A percentile compares a stretch with the other conserved stretches of the same genome.
Evolutionary conservation across 2,329 filamentous ascomycete species (phyloP).

Genomic region (Mycosphaerella sp.): DNA sequence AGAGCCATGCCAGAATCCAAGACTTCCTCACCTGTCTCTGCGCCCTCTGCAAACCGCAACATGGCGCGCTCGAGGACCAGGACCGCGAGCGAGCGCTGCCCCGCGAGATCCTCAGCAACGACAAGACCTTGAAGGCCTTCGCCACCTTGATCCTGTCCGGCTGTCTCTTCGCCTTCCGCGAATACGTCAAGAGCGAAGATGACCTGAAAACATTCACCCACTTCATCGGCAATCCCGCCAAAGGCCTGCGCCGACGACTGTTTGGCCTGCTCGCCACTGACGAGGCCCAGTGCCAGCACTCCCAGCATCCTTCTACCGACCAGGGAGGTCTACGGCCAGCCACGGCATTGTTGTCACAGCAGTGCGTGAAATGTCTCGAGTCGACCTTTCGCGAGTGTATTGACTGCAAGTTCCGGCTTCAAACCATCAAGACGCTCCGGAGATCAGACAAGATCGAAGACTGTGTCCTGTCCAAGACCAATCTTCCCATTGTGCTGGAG

Average conservation of each 20-base stretch:
- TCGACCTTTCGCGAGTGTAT: not conserved
- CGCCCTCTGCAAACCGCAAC: not conserved
- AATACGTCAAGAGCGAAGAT: not conserved
- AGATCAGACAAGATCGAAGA: not conserved
- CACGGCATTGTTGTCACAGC: not conserved
- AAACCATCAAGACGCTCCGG: not conserved
- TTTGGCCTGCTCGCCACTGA: too few species aligned
- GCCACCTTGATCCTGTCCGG: slow-evolving; percentile 7
- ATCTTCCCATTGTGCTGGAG: slow-evolving; percentile 2
- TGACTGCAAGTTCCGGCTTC: not conserved
- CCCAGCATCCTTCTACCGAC: too few species aligned
- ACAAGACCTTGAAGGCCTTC: slow-evolving; percentile 8
- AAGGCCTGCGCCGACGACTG: too few species aligned
- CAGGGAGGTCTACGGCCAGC: too few species aligned
- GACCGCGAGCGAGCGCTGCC: not conserved
- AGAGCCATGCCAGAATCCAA: not conserved
- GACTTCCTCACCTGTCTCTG: slow-evolving; percentile 4
- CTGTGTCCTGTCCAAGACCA: not conserved
- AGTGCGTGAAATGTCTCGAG: not conserved
- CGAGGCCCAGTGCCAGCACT: too few species aligned
- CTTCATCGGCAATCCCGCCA: too few species aligned
- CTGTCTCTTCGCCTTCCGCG: slow-evolving; percentile 7
- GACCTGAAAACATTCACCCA: not conserved
- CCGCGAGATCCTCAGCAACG: not conserved
- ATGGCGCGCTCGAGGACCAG: not conserved